Evolutionary conservation across 176 grass and related monocot genomes (phyloP), one percentile per base, ranked within the genome.

Genomic region (Alloteropsis semialata): DNA sequence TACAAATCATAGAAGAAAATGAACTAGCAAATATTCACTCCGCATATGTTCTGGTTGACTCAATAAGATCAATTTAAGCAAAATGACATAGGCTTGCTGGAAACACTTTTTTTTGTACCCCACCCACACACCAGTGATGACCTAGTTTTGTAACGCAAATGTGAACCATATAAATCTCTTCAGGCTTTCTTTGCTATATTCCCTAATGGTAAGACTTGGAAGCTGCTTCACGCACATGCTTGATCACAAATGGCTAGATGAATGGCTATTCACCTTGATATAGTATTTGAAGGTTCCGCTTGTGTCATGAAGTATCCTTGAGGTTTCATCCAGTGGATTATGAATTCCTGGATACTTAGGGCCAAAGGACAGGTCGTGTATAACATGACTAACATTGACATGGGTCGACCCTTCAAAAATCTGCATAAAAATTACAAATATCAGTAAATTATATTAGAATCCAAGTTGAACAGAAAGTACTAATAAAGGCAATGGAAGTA

Each of bases 251-350:
- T n/a, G 6, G 60, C 18, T 68, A 68, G 21, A 84, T 42, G 4
- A 67, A 86, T 24, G 43, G n/a, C 29, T 49, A 77, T 44, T 79
- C 83, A 96, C 96, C 93, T 99, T 99, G 74, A 99, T 99, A 83
- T 99, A 99, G 56, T 99, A 99, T 84, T 99, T 99, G 83, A 96
- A 99, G 38, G 93, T 92, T 59, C 96, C 96, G 84, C 93, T 94
- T 75, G 91, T 29, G 24, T 96, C 93, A 83, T 91, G 93, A 45
- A 99, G 88, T 76, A 96, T 99, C 80, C 96, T 96, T 53, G 89
- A 66, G 78, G 85, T 94, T 15, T 80, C 93, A 85, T 99, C 96
- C 84, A 99, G 87, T 42, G 96, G 96, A 84, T 99, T 99, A 85
- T 96, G 69, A 85, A 90, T 84, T 86, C 96, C 96, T 58, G 96